phyloP scores from a whole-genome alignment of 805 yeast species.

The Candida namnaoensis region DNA sequence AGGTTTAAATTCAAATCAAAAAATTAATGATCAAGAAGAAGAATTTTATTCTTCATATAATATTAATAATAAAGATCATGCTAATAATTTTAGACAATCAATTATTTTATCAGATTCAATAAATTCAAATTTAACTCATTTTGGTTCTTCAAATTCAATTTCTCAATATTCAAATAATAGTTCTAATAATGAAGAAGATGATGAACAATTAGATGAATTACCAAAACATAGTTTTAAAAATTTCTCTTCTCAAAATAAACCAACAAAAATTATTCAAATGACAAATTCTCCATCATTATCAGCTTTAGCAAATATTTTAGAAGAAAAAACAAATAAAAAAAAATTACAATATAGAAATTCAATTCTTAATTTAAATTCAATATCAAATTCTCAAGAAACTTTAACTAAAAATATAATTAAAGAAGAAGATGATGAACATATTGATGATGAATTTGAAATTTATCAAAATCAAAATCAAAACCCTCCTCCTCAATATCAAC shows the following conservation, averaged over 20 bases:
- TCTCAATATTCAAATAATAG: no score
- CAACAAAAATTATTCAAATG: conserved; percentile 19
- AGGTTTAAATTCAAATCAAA: no score
- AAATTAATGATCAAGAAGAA: no score
- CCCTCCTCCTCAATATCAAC: not conserved
- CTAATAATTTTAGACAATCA: conserved; percentile 12
- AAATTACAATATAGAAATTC: not conserved
- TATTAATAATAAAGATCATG: conserved; percentile 7
- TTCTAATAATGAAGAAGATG: no score
- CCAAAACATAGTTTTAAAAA: no score
- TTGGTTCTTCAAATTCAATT: conserved; percentile 9
- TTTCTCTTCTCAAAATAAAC: not conserved
- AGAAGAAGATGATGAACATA: conserved; percentile 1
- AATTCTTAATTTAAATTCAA: no score
- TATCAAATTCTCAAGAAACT: not conserved
- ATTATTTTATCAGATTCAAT: conserved; percentile 14
- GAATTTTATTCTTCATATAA: conserved; percentile 1
- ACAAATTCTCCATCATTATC: conserved; percentile 34
- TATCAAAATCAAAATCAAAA: not conserved
- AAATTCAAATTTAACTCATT: not conserved
- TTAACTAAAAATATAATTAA: not conserved
- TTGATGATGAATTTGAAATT: no score
- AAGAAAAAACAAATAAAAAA: conserved; percentile 23
- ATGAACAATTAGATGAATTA: no score
- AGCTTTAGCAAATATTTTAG: conserved; percentile 31